A percentile compares a stretch with the other conserved stretches of the same genome.
Evolutionary conservation across 148 eudicot species (phyloP).

Genomic region (Euryodendron excelsum): DNA sequence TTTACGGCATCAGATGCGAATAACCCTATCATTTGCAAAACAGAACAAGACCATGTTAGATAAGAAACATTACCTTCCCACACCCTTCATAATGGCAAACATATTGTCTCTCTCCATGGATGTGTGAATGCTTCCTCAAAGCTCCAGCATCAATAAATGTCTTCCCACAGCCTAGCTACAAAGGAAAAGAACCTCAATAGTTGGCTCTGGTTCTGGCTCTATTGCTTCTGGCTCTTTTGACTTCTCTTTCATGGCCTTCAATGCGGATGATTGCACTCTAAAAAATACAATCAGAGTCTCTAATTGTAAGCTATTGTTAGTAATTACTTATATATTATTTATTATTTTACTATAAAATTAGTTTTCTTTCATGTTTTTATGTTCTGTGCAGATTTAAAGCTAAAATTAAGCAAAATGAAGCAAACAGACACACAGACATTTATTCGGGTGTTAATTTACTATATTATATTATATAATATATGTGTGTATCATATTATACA

Average conservation of each 20-base stretch:
- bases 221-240: conserved; percentile 54
- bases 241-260: conserved; percentile 72
- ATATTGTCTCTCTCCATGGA: conserved; percentile 94
- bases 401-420: too few relatives aligned
- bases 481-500: too few relatives aligned
- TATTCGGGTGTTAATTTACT: too few relatives aligned
- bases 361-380: too few relatives aligned
- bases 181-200: conserved; percentile 97
- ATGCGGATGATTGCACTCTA: too few relatives aligned
- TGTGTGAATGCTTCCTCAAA: conserved; percentile 90
- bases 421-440: too few relatives aligned
- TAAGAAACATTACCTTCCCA: conserved; percentile 61
- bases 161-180: conserved; percentile 97
- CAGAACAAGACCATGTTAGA: not conserved
- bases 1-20: not conserved
- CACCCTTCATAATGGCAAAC: conserved; percentile 79
- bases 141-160: conserved; percentile 97
- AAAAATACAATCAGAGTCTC: too few relatives aligned
- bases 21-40: not conserved
- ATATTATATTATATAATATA: too few relatives aligned
- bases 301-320: too few relatives aligned
- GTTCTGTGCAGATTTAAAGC: too few relatives aligned
- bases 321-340: too few relatives aligned
- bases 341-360: too few relatives aligned
- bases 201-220: conserved; percentile 92